A percentile compares a stretch with the other conserved stretches of the same genome.
Conservation (phyloP, 1,139 yeast species). For the Entelexis sorbosivorans region DNA sequence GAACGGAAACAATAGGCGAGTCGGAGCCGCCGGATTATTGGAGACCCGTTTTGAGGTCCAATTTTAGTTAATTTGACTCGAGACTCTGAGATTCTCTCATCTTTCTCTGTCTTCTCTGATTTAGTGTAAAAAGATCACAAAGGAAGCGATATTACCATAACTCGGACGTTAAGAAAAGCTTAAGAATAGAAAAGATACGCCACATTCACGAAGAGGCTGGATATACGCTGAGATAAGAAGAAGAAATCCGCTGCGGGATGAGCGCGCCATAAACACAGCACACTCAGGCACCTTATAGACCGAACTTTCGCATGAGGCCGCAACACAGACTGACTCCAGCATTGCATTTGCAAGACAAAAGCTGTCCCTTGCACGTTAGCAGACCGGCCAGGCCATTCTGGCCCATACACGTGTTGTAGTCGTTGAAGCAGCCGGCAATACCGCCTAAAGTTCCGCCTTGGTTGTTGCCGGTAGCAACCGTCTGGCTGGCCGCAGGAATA, state of each 20-base stretch:
- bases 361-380: slow-evolving; percentile 15
- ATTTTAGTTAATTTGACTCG: too few species aligned
- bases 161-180: too few species aligned
- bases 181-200: too few species aligned
- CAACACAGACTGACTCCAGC: slow-evolving; percentile 18
- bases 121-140: too few species aligned
- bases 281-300: neutral
- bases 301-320: slow-evolving; percentile 11
- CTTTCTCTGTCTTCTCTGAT: too few species aligned
- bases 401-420: slow-evolving; percentile 9
- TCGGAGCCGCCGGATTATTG: too few species aligned
- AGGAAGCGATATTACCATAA: too few species aligned
- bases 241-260: neutral
- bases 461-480: slow-evolving; percentile 7
- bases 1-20: too few species aligned
- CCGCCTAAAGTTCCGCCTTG: slow-evolving; percentile 16
- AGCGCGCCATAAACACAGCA: too few species aligned
- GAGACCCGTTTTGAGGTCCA: too few species aligned
- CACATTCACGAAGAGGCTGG: neutral
- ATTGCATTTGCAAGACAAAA: slow-evolving; percentile 17
- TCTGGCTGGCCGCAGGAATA: slow-evolving; percentile 6
- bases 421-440: slow-evolving; percentile 9
- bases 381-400: slow-evolving; percentile 8
- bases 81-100: too few species aligned
- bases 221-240: neutral